phyloP scores from a whole-genome alignment of 768 basidiomycete species.

The Asterophora lycoperdoides region DNA sequence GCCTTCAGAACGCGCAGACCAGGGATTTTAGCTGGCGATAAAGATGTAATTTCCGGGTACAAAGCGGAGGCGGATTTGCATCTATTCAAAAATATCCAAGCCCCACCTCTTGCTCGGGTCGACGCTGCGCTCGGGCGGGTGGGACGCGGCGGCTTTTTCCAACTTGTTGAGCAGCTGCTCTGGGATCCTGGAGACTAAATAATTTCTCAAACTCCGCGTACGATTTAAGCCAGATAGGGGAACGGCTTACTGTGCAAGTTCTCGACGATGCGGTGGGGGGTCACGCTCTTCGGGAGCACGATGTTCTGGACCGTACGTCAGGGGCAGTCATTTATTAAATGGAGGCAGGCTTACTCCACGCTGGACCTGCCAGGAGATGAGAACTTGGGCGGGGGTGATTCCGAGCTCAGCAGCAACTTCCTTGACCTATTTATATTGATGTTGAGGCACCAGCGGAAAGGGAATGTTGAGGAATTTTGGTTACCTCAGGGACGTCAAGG shows the following conservation, averaged over 20 bases:
- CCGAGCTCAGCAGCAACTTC: slow-evolving; percentile 56
- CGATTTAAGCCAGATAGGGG: not conserved
- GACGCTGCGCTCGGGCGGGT: slow-evolving; percentile 49
- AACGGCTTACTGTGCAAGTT: slow-evolving; percentile 54
- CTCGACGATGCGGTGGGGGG: slow-evolving; percentile 60
- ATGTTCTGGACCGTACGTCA: slow-evolving; percentile 42
- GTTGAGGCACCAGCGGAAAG: not conserved
- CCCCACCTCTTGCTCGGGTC: slow-evolving; percentile 63
- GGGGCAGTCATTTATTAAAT: not conserved
- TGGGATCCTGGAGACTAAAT: slow-evolving; percentile 34
- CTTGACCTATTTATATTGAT: slow-evolving; percentile 36
- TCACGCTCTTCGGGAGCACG: slow-evolving; percentile 76
- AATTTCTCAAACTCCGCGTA: slow-evolving; percentile 21
- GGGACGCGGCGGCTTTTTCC: slow-evolving; percentile 49
- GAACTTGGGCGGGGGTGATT: slow-evolving; percentile 71
- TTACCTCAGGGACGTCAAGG: slow-evolving; percentile 54
- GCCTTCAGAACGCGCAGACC: too few species aligned
- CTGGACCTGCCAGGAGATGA: slow-evolving; percentile 75
- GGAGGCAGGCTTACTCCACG: slow-evolving; percentile 53
- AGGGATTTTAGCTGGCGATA: too few species aligned
- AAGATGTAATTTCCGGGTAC: not conserved
- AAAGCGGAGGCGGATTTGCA: not conserved
- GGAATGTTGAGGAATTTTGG: not conserved
- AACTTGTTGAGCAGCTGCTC: slow-evolving; percentile 37
- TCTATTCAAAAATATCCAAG: slow-evolving; percentile 58